These are phyloP conservation scores for Candida easanensis DNA, from an alignment of 805 yeast species.

Conservation along the genomic window DNA sequence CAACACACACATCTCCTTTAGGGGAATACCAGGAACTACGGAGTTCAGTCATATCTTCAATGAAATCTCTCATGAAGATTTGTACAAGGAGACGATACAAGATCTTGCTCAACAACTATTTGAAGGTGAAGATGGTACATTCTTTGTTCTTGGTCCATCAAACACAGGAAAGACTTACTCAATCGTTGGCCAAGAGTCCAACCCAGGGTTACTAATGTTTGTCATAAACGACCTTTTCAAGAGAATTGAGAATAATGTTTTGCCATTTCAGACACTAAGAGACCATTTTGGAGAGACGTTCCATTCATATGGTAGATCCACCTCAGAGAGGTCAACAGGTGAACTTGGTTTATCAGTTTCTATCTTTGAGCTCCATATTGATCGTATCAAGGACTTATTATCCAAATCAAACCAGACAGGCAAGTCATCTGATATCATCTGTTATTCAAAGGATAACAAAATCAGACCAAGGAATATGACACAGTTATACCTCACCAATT, in stretches of 20 bases:
- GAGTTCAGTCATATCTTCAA: slow-evolving; percentile 33
- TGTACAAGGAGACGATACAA: slow-evolving; percentile 32
- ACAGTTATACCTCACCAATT: slow-evolving; percentile 36
- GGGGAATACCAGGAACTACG: slow-evolving; percentile 25
- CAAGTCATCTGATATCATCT: slow-evolving; percentile 37
- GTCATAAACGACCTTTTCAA: slow-evolving; percentile 34
- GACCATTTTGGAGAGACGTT: slow-evolving; percentile 25
- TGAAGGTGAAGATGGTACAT: slow-evolving; percentile 37
- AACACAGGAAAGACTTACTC: slow-evolving; percentile 48
- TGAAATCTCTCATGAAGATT: slow-evolving; percentile 33
- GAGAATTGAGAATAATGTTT: slow-evolving; percentile 21
- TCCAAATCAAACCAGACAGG: slow-evolving; percentile 25
- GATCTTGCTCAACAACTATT: slow-evolving; percentile 22
- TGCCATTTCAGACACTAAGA: slow-evolving; percentile 17
- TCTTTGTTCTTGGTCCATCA: slow-evolving; percentile 53
- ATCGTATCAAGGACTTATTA: slow-evolving; percentile 39
- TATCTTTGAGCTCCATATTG: slow-evolving; percentile 52
- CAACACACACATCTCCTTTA: slow-evolving; percentile 25
- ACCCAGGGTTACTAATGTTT: slow-evolving; percentile 38
- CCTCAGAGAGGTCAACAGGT: slow-evolving; percentile 22
- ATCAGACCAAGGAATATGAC: slow-evolving; percentile 42
- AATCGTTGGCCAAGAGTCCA: slow-evolving; percentile 33
- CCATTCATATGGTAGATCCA: slow-evolving; percentile 21
- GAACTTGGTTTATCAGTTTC: slow-evolving; percentile 43
- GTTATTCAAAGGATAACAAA: slow-evolving; percentile 42